Conservation (phyloP, 2,329 filamentous ascomycete genomes). For the Elsinoe batatas region DNA sequence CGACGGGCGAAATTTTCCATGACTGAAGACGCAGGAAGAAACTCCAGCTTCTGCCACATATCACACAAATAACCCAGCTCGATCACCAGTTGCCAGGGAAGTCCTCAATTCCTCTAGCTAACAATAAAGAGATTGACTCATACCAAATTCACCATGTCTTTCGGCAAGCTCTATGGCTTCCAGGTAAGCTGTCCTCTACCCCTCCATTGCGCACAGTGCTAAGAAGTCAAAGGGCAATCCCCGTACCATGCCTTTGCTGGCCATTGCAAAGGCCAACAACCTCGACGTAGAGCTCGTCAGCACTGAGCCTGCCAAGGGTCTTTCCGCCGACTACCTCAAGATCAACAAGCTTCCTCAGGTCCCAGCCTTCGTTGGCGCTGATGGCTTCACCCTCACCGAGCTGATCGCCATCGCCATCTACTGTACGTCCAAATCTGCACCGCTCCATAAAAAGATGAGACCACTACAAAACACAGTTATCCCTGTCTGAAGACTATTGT, state of each 20-base stretch:
- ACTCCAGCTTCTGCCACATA: slow-evolving; percentile 4
- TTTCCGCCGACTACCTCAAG: slow-evolving; percentile 69
- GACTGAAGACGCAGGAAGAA: slow-evolving; percentile 16
- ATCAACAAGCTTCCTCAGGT: slow-evolving; percentile 83
- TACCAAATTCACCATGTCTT: slow-evolving; percentile 42
- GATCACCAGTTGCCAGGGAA: too few species aligned
- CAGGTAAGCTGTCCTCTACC: slow-evolving; percentile 47
- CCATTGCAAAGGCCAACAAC: slow-evolving; percentile 94
- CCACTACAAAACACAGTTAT: slow-evolving; percentile 72
- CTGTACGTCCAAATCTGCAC: slow-evolving; percentile 46
- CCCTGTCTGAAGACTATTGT: slow-evolving; percentile 95
- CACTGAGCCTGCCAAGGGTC: slow-evolving; percentile 54
- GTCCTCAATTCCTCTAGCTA: neutral
- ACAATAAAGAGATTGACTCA: slow-evolving; percentile 11
- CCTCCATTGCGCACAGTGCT: slow-evolving; percentile 1
- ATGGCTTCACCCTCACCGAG: slow-evolving; percentile 85
- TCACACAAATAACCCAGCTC: neutral
- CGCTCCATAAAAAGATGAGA: slow-evolving; percentile 56
- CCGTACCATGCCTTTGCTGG: slow-evolving; percentile 78
- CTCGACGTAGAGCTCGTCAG: slow-evolving; percentile 81
- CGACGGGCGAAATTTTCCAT: slow-evolving; percentile 23
- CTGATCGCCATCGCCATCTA: slow-evolving; percentile 94
- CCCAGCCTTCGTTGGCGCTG: slow-evolving; percentile 82
- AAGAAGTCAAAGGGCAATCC: slow-evolving; percentile 59
- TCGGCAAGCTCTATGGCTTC: slow-evolving; percentile 94